Conservation (phyloP, 768 basidiomycete genomes). For the Lactarius sp. region DNA sequence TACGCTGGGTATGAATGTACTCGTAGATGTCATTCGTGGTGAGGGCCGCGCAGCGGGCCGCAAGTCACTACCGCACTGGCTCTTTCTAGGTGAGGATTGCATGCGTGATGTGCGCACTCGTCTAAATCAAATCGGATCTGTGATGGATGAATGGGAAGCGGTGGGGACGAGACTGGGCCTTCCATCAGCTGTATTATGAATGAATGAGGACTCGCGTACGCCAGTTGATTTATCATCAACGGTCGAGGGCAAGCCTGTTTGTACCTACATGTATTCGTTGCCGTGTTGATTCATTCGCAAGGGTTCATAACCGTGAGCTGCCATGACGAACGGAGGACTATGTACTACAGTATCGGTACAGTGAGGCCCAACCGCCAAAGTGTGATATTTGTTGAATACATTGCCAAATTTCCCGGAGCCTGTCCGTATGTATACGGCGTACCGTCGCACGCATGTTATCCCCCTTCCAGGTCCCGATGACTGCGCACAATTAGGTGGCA, state of each 20-base stretch:
- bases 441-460: background rate
- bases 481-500: conserved; percentile 40
- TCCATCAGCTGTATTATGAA: background rate
- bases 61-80: conserved; percentile 23
- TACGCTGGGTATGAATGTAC: conserved; percentile 27
- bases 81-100: conserved; percentile 30
- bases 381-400: conserved; percentile 18
- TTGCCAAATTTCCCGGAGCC: conserved; percentile 11
- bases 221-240: background rate
- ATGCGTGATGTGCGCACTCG: conserved; percentile 25
- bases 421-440: conserved; percentile 15
- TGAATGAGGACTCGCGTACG: background rate
- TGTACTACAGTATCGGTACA: background rate
- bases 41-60: conserved; percentile 29
- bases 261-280: background rate
- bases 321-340: background rate
- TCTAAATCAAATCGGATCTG: background rate
- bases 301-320: background rate
- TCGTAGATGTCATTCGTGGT: conserved; percentile 30
- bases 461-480: background rate
- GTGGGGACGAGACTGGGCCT: conserved; percentile 1
- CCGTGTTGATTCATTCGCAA: background rate
- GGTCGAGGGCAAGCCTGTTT: background rate
- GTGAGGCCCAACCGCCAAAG: background rate
- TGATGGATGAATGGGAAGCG: background rate